Evolutionary conservation across 2,329 filamentous ascomycete genomes (phyloP), one percentile per base, ranked within the genome.

Genomic region (Davidsoniella neocaledoniae): DNA sequence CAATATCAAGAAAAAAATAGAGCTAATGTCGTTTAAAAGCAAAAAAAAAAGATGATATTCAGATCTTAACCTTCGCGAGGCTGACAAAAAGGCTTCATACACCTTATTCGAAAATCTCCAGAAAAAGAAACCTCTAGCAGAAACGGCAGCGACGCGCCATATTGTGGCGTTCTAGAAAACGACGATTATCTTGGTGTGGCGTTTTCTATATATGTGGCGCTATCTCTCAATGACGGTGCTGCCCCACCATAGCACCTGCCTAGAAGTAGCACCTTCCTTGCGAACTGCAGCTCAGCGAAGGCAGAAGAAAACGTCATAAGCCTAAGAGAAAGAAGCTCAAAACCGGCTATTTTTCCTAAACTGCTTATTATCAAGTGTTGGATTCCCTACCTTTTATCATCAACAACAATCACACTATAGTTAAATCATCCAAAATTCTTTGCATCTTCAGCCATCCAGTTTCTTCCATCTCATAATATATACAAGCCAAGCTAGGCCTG

Each of bases 11-110:
- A 21, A n/a, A 19, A 41, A 17, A 39, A 17, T 40, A 23, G 26
- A n/a, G 38, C 8, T 9, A 26, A 38, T 23, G 14, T 1, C 5
- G 49, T 14, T 26, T 17, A 17, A 33, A 26, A 48, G 23, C 23
- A 33, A 25, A 2, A 33, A 25, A 2, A 33, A 37, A 51, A 12
- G 42, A 16, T 17, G 42, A 43, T 29, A 43, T 12, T n/a, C 68
- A 37, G 64, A 63, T 52, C 58, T 61, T 49, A 25, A 37, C 23
- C 19, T 39, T 36, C 39, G 39, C 51, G 47, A 53, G 51, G 51
- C 51, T 53, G 43, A 17, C 33, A 21, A 12, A 36, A 26, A 47
- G 45, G 50, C 50, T 52, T 48, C 25, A 41, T 12, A 33, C 1
- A 33, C 4, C 29, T 9, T 36, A 48, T 51, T 44, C 43, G 41